These are phyloP conservation scores for Candida nanaspora DNA, from an alignment of 805 yeast genomes.

Conservation along the genomic window DNA sequence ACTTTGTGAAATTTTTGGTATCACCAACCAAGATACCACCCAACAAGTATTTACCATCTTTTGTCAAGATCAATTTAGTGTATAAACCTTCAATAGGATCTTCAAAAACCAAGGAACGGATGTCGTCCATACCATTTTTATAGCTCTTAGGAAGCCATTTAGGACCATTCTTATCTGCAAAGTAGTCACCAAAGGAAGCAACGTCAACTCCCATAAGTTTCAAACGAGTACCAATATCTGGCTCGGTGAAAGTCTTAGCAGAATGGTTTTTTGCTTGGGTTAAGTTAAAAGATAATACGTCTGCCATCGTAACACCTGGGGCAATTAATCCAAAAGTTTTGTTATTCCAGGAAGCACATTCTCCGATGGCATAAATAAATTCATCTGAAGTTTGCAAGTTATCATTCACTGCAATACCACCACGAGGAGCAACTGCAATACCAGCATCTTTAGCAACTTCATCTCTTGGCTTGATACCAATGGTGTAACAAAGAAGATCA, in stretches of 20 bases:
- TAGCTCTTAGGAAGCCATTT: conserved; percentile 24
- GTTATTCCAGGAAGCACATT: conserved; percentile 30
- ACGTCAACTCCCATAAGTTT: conserved; percentile 32
- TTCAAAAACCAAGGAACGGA: conserved; percentile 21
- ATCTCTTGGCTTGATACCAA: conserved; percentile 29
- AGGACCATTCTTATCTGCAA: conserved; percentile 29
- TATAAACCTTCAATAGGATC: conserved; percentile 29
- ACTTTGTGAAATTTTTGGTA: conserved; percentile 25
- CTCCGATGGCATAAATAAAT: conserved; percentile 27
- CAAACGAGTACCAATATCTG: conserved; percentile 28
- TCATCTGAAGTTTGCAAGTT: conserved; percentile 21
- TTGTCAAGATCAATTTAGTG: conserved; percentile 26
- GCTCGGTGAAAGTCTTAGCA: conserved; percentile 22
- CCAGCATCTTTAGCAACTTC: conserved; percentile 23
- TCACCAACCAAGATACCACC: conserved; percentile 32
- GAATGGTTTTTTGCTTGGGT: conserved; percentile 28
- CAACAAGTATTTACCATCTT: conserved; percentile 28
- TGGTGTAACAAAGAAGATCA: conserved; percentile 26
- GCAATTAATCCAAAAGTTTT: conserved; percentile 30
- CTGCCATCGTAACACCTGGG: conserved; percentile 33
- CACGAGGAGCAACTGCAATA: conserved; percentile 16
- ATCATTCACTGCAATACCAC: conserved; percentile 25
- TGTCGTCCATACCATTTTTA: conserved; percentile 12
- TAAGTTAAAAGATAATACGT: conserved; percentile 26
- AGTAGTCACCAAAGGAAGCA: conserved; percentile 32